Percentiles rank a stretch among this genome's conserved stretches.
These are phyloP conservation scores for Psilocybe cubensis DNA, from an alignment of 768 basidiomycete genomes.

Conservation along the genomic window DNA sequence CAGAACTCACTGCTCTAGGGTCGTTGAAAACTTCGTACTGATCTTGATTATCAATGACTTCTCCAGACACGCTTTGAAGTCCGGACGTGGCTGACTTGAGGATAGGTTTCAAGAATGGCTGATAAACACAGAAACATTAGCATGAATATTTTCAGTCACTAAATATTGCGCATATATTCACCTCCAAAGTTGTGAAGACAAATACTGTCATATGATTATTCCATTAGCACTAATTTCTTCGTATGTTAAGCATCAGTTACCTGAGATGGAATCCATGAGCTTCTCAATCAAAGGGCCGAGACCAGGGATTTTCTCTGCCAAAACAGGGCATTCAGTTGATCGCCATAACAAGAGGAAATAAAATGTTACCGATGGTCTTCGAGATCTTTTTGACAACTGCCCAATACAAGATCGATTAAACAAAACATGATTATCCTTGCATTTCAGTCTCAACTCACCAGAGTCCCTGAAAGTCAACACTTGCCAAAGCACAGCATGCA, in stretches of 20 bases:
- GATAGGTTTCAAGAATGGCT: slow-evolving; percentile 84
- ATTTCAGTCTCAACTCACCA: slow-evolving; percentile 42
- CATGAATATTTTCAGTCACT: background rate
- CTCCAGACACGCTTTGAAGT: slow-evolving; percentile 64
- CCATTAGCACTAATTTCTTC: background rate
- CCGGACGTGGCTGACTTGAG: slow-evolving; percentile 70
- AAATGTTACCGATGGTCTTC: slow-evolving; percentile 61
- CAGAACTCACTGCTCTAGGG: slow-evolving; percentile 63
- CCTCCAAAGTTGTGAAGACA: slow-evolving; percentile 84
- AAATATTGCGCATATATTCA: slow-evolving; percentile 22
- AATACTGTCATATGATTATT: slow-evolving; percentile 52
- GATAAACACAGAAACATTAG: background rate
- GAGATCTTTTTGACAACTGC: slow-evolving; percentile 79
- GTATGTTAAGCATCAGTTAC: slow-evolving; percentile 34
- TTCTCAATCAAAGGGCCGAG: slow-evolving; percentile 76
- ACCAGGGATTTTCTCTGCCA: slow-evolving; percentile 81
- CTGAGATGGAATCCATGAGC: slow-evolving; percentile 71
- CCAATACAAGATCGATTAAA: background rate
- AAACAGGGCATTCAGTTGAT: background rate
- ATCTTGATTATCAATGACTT: slow-evolving; percentile 80
- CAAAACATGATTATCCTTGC: too few relatives aligned
- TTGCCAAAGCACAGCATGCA: slow-evolving; percentile 84
- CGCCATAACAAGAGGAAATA: background rate
- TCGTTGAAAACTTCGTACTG: slow-evolving; percentile 91
- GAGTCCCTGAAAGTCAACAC: slow-evolving; percentile 85